Conservation (phyloP, 495 filamentous ascomycete species). For the Hapsidospora chrysogenum region DNA sequence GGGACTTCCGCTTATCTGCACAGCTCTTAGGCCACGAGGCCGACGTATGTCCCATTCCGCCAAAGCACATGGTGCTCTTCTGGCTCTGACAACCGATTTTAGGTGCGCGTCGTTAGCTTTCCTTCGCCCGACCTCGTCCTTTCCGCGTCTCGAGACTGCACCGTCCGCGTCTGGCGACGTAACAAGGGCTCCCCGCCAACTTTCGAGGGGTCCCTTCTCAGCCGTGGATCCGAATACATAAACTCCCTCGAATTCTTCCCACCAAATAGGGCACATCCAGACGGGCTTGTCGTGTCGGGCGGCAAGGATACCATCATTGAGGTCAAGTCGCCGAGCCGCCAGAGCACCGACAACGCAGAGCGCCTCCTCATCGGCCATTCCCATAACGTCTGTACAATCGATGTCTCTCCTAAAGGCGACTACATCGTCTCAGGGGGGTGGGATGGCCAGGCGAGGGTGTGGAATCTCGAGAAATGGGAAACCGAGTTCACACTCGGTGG, state of each 20-base stretch:
- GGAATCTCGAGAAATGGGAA: constrained; percentile 64
- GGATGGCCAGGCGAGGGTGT: constrained; percentile 74
- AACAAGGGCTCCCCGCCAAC: constrained; percentile 39
- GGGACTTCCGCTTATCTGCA: constrained; percentile 65
- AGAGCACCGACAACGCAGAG: constrained; percentile 56
- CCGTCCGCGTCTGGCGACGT: constrained; percentile 71
- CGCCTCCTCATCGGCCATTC: constrained; percentile 73
- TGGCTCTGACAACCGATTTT: constrained; percentile 4
- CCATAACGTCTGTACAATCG: constrained; percentile 74
- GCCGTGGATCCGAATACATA: constrained; percentile 64
- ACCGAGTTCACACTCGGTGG: constrained; percentile 51
- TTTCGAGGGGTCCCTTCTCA: constrained; percentile 61
- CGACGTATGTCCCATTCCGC: constrained; percentile 44
- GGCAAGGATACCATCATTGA: constrained; percentile 89
- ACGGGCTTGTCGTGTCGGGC: constrained; percentile 73
- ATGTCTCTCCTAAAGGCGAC: constrained; percentile 49
- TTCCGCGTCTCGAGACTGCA: constrained; percentile 81
- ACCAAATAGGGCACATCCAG: constrained; percentile 50
- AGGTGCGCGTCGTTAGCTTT: constrained; percentile 85
- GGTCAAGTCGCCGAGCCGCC: constrained; percentile 48
- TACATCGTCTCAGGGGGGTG: constrained; percentile 87
- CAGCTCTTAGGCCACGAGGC: constrained; percentile 64
- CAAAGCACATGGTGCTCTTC: constrained; percentile 1
- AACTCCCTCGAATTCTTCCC: constrained; percentile 67
- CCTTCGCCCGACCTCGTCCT: constrained; percentile 54